A percentile compares a stretch with the other conserved stretches of the same genome.
Evolutionary conservation across 2,329 filamentous ascomycete species (phyloP).

Genomic region (Septoria linicola): DNA sequence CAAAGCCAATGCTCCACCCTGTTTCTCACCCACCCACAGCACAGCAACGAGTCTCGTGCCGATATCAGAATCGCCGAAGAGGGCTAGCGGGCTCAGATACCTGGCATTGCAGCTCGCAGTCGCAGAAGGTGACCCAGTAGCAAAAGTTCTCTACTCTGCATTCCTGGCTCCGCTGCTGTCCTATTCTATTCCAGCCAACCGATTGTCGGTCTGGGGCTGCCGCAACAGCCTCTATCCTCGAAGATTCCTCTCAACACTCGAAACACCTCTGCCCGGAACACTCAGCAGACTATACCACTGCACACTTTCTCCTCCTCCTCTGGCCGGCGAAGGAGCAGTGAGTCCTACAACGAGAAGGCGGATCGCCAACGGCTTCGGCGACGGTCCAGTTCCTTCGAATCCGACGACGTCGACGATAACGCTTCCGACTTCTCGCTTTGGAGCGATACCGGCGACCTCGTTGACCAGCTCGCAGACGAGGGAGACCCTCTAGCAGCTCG

Average conservation of each 20-base stretch:
- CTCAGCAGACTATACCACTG: slow-evolving; percentile 65
- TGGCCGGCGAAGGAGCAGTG: slow-evolving; percentile 42
- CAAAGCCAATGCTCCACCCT: slow-evolving; percentile 3
- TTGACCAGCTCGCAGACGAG: slow-evolving; percentile 81
- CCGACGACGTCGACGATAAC: slow-evolving; percentile 28
- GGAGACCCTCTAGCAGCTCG: slow-evolving; percentile 77
- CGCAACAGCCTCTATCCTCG: slow-evolving; percentile 12
- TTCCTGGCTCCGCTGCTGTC: not conserved
- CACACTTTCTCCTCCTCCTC: slow-evolving; percentile 62
- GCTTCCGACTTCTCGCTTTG: slow-evolving; percentile 74
- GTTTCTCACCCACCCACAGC: not conserved
- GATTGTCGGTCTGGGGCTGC: slow-evolving; percentile 13
- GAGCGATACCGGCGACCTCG: slow-evolving; percentile 93
- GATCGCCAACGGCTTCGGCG: slow-evolving; percentile 49
- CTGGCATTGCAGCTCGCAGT: not conserved
- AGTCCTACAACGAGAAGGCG: slow-evolving; percentile 33
- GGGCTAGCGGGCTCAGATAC: too few species aligned
- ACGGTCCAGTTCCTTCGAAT: slow-evolving; percentile 32
- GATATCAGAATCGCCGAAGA: not conserved
- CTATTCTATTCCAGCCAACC: slow-evolving; percentile 4
- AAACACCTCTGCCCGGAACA: slow-evolving; percentile 6
- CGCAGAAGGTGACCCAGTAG: too few species aligned
- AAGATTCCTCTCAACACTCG: slow-evolving; percentile 7
- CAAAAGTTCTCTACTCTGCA: too few species aligned
- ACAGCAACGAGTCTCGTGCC: not conserved